Base-by-base conservation (phyloP, 1,139 yeast genomes). In the Blastobotrys aristatus region DNA sequence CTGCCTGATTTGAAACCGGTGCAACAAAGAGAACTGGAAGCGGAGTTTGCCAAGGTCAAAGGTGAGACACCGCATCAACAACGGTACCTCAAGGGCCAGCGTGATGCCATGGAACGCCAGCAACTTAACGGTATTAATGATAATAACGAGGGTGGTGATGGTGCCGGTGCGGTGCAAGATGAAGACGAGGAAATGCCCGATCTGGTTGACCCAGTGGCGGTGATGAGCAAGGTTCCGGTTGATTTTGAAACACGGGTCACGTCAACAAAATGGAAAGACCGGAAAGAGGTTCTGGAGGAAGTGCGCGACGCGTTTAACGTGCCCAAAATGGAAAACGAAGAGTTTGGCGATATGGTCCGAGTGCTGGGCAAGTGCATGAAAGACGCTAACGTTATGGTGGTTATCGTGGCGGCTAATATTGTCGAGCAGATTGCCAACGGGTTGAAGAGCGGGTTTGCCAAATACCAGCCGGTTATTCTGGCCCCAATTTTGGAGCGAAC, bases 381-480 rank as follows among this genome's bases (percentile, higher is more conserved):
- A 60, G 99, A 92, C 68, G 95, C 94, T 2, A 94, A 94, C 63
- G 75, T 90, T 47, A 92, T 84, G 64, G 96, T 87, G 13, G 96
- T 88, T 0, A 83, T 84, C 26, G 62, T 84, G 34, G 90, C 97
- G 0, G 85, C 96, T 1, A 79, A 80, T 50, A 79, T 87, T 49
- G 70, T 84, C 18, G 80, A 76, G 49, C 68, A 69, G 39, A 64
- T 92, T 34, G 86, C 88, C 0, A 75, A 73, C 36, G 96, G 95
- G 0, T 71, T 90, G 44, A 75, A 84, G 44, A 55, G 61, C 1
- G 65, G 70, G 26, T 82, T 85, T 66, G 70, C 71, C 41, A 72
- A 70, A 54, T 88, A 87, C 63, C 75, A 74, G 41, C 54, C 71
- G 0, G 59, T 75, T 1, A 73, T 88, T 1, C 67, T 88, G 14